Evolutionary conservation across 257 asterid species (phyloP), one percentile per base, ranked within the genome.

Genomic region (Solanum sejunctum): DNA sequence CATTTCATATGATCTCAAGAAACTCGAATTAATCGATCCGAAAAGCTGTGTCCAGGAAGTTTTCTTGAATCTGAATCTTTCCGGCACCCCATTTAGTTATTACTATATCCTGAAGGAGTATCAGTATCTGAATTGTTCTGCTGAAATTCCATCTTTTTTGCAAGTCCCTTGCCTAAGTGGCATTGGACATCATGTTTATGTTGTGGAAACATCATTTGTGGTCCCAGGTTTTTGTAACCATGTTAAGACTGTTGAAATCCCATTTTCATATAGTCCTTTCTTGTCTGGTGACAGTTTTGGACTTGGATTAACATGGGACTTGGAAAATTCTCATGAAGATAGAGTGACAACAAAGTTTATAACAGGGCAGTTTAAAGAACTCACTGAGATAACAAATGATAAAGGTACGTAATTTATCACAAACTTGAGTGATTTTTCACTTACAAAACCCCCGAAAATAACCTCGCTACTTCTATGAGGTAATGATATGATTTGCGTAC

Each of bases 241-340:
- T 20, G 55, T 91, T 47, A 88, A 83, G 70, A 87, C 87, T 15
- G 88, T 91, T 3, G 85, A 81, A 7, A 89, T 92, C 10, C 95
- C 93, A 5, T 92, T 90, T 83, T 75, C 91, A 1, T 92, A 92
- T 64, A 90, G 89, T 84, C 89, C 88, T 6, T 92, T 90, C 64
- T 17, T 92, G 39, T 88, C 92, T 17, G 95, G 86, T 49, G 83
- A 86, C 70, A 89, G 87, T 66, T 92, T 92, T 87, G 94, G 94
- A 10, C 91, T 90, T 4, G 78, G 73, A 21, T 81, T 92, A 1
- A 91, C 90, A 10, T 92, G 95, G 95, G 36, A 71, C 36, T 32
- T 84, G 39, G 55, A 9, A 55, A 85, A 54, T 4, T 16, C 18
- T 41, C 70, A 32, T 3, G 80, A 45, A 43, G 82, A 64, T 16